A percentile compares a stretch with the other conserved stretches of the same genome.
Evolutionary conservation across 2,329 filamentous ascomycete species (phyloP).

Genomic region (Talaromyces marneffei): DNA sequence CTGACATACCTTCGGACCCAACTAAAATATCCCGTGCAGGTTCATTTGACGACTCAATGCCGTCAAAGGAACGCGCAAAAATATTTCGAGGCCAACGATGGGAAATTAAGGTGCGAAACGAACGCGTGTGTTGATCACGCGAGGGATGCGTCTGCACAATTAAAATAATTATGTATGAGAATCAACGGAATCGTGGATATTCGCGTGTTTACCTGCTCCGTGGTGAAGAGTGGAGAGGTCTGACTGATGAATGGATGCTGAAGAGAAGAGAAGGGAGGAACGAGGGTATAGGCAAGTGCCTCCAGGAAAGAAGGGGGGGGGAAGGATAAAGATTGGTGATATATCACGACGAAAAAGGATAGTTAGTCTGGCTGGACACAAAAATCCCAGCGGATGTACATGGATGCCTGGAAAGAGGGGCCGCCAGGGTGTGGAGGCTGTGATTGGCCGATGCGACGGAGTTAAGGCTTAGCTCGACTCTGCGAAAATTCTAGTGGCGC

Average conservation of each 20-base stretch:
- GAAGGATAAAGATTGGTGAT: neutral
- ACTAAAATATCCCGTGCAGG: constrained; percentile 68
- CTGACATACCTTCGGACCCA: constrained; percentile 59
- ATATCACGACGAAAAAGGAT: neutral
- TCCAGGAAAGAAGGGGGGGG: neutral
- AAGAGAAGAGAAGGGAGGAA: neutral
- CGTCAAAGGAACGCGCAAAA: constrained; percentile 57
- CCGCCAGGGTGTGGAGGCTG: neutral
- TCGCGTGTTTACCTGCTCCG: neutral
- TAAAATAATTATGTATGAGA: neutral
- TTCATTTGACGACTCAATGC: constrained; percentile 91
- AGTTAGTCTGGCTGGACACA: neutral
- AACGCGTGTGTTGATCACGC: neutral
- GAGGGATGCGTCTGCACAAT: neutral
- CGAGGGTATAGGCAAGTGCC: neutral
- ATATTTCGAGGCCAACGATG: constrained; percentile 3
- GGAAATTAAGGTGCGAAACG: neutral
- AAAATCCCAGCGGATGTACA: neutral
- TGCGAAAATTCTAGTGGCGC: neutral
- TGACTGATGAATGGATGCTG: neutral
- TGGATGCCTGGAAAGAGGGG: constrained; percentile 7
- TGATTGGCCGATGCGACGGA: neutral
- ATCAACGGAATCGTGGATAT: neutral
- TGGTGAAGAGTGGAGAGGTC: constrained; percentile 9
- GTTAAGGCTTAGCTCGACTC: neutral